These are phyloP conservation scores for Aspergillus tanneri DNA, from an alignment of 2,329 filamentous ascomycete species.

Conservation along the genomic window DNA sequence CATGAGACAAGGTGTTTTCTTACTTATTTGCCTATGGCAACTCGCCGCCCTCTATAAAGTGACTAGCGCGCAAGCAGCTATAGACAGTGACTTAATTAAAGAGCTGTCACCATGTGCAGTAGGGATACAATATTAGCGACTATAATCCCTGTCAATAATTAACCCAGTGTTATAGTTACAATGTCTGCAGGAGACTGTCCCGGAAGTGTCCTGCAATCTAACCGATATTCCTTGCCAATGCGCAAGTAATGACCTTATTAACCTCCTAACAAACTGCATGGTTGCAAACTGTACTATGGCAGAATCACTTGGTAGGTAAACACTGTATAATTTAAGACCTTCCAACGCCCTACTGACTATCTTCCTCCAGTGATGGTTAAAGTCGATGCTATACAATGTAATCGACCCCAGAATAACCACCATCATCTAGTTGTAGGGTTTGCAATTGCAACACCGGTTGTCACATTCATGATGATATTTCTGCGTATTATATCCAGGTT, in stretches of 20 bases:
- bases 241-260: background rate
- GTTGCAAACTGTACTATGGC: background rate
- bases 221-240: constrained; percentile 1
- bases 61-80: background rate
- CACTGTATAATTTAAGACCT: background rate
- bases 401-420: background rate
- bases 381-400: constrained; percentile 1
- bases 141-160: background rate
- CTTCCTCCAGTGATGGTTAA: background rate
- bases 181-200: background rate
- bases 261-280: background rate
- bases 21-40: background rate
- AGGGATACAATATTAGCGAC: background rate
- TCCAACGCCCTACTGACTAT: background rate
- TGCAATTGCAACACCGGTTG: background rate
- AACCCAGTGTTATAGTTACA: background rate
- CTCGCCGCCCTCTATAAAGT: background rate
- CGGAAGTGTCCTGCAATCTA: background rate
- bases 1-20: background rate
- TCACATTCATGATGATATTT: background rate
- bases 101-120: background rate
- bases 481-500: background rate
- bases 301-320: background rate
- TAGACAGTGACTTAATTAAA: background rate
- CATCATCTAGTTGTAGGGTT: background rate